Base-by-base conservation (phyloP, 1,139 yeast genomes). In the Kazachstania sp. region DNA sequence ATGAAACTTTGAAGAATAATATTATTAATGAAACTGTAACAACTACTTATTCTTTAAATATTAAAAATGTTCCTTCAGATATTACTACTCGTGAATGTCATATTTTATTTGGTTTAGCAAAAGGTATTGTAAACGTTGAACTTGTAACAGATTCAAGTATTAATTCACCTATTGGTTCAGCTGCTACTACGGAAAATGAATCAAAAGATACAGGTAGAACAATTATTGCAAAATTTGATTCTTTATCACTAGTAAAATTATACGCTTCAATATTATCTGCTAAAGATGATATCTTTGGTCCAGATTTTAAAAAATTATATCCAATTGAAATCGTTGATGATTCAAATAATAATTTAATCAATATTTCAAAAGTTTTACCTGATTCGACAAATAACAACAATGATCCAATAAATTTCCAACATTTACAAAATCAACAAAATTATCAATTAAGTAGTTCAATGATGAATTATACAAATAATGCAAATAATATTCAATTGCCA, bases 21-120 rank as follows among this genome's bases (percentile, higher is more conserved):
- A 36, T 23, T 42, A 28, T 3, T 13, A 42, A 42, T 16, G 35
- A 19, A 19, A 39, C 34, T n/a, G 46, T 9, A 23, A 23, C 28
- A 23, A 23, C 28, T 23, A 23, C 52, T 2, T 65, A 54, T 43
- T 50, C 61, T 12, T 48, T 67, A 15, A 60, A 52, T 44, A 51
- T 82, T 30, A 71, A 70, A 50, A 83, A 83, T 58, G 64, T 86
- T 18, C 96, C 97, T 2, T 61, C 71, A 12, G 94, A 87, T 61
- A 68, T 87, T 42, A 68, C 88, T 2, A 63, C 73, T 26, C 77
- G 96, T 59, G 97, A 88, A 65, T 83, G 92, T 15, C 72, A 78
- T 37, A 71, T 84, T 39, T 72, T 88, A 28, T 88, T 88, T 62
- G 76, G 95, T 9, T 73, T 88, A 55, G 94, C 94, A n/a, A 71